Evolutionary conservation across 352 stramenopile species (phyloP), one percentile per base, ranked within the genome.

Genomic region (Blastocystis sp.): DNA sequence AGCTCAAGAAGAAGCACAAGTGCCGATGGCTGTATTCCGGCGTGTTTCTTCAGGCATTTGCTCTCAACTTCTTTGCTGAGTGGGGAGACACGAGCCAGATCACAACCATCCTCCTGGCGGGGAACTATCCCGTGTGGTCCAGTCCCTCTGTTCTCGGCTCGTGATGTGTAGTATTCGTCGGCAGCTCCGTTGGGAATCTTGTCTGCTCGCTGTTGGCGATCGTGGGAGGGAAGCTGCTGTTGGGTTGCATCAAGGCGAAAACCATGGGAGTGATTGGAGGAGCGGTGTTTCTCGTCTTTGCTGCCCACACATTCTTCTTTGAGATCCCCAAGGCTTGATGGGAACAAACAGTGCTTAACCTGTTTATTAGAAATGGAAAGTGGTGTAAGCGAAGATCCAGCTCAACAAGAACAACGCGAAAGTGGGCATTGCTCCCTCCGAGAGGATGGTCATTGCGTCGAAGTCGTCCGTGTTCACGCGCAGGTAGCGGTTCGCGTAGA

Each of bases 61-160:
- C 95, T 67, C 94, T 96, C 92, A 96, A 94, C 70, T 96, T 96
- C 88, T 91, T 96, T 51, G 94, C 94, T 0, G 94, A 96, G 63
- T 96, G 94, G 94, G 94, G 94, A 9, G 94, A 96, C 80, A 94
- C 94, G 19, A 96, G 94, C 31, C 94, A 95, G 10, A 55, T 89
- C 10, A 69, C 74, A 13, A 85, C 74, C 13, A 85, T 85, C 29
- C 33, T 85, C 2, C 51, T 85, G 9, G 74, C 74, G 19, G 74
- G 74, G 35, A 85, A 51, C 1, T 59, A 85, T 59, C 74, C 74
- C 6, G 55, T 85, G 1, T 1, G 65, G 10, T 85, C 74, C 16
- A 55, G 65, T 67, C 51, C 51, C 19, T 2, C 70, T n/a, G 50
- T 55, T 19, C 45, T 16, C 45, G 6, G 9, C 45, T 55, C 16